Evolutionary conservation across 2,329 filamentous ascomycete species (phyloP), one percentile per base, ranked within the genome.

Genomic region (Fusarium sp.): DNA sequence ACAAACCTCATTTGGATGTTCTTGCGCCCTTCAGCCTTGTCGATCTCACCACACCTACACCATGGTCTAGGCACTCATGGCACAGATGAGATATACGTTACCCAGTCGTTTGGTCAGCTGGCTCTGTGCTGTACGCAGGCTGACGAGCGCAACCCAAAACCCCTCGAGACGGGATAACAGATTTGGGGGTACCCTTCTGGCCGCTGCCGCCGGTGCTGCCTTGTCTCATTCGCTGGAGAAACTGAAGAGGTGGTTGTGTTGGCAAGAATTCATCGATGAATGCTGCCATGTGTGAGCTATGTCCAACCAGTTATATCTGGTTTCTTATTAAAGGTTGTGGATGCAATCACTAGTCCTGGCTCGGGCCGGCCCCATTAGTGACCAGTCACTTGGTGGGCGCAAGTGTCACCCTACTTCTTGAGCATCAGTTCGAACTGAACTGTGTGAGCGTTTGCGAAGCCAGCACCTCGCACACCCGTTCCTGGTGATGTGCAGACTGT

Each of bases 351-450:
- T 49, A 48, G 49, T 43, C 49, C 54, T 72, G 70, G 68, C 72
- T 73, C 72, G 72, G 72, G 70, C 72, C 72, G 72, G 72, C 45
- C 72, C 70, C 72, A 74, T 65, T 49, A 52, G 50, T 73, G 72
- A 73, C 62, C 58, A 46, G 50, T 74, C 72, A 72, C 26, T 58
- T 73, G 62, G 43, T 24, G 48, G 49, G 54, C 62, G 45, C 55
- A 62, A 53, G 48, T 66, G 61, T 56, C 52, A 58, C 56, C 46
- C 56, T 67, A 38, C 44, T 48, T 48, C 36, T 39, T 36, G 34
- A 49, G 30, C 38, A 60, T 45, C 56, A 60, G 61, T 70, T 67
- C 56, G 44, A 49, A 32, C 47, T 55, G 48, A 36, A 51, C 42
- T 42, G 56, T 47, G 43, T 50, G 50, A 20, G 53, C 34, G 65